Evolutionary conservation across 192 early-diverging fungal genomes (phyloP).

Genomic region (Backusella macrospora): DNA sequence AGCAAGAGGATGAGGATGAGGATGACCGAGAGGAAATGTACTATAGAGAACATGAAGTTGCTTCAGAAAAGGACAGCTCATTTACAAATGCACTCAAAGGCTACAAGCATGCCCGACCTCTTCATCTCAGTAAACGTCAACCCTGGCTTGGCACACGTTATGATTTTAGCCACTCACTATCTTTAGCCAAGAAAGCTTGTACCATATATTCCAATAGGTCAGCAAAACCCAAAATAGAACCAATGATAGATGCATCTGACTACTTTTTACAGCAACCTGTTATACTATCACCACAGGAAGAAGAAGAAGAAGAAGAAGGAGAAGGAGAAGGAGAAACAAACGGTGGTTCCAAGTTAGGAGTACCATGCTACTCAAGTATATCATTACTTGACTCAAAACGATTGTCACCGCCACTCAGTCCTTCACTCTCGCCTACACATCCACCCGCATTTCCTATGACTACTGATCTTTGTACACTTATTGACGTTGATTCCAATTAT

Average conservation of each 20-base stretch:
- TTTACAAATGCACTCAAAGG: constrained; percentile 19
- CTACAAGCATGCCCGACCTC: constrained; percentile 2
- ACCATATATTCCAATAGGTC: neutral
- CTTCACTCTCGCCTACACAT: constrained; percentile 3
- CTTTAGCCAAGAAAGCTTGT: constrained; percentile 18
- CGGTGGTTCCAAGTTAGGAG: neutral
- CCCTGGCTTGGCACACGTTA: constrained; percentile 21
- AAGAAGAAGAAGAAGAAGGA: neutral
- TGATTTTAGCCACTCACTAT: constrained; percentile 19
- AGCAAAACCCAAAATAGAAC: neutral
- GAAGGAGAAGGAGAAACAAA: neutral
- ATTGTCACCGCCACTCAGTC: neutral
- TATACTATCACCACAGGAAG: neutral
- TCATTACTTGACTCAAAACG: neutral
- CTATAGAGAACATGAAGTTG: neutral
- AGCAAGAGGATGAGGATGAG: constrained; percentile 12
- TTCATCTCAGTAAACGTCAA: constrained; percentile 5
- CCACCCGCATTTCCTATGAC: neutral
- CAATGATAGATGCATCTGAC: constrained; percentile 4
- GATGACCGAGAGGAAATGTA: constrained; percentile 9
- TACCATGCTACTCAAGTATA: neutral
- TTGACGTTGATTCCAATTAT: constrained; percentile 42
- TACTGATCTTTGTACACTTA: constrained; percentile 16
- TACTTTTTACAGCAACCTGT: neutral
- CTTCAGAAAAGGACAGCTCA: constrained; percentile 11